Evolutionary conservation across 805 yeast genomes (phyloP).

Genomic region (Wickerhamomyces chambardii): DNA sequence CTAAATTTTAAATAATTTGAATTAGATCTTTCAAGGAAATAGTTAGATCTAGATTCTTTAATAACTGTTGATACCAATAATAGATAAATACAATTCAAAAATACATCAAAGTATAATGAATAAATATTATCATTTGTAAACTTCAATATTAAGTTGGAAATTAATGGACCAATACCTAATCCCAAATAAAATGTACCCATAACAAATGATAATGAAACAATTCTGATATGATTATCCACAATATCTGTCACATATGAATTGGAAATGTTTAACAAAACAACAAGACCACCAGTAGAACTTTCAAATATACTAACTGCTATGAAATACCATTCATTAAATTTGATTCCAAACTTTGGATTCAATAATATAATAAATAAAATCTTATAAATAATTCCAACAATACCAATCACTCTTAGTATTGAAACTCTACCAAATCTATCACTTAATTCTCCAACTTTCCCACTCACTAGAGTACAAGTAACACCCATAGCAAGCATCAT

Average conservation of each 20-base stretch:
- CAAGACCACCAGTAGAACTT: conserved; percentile 54
- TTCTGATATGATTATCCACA: conserved; percentile 50
- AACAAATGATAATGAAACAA: conserved; percentile 47
- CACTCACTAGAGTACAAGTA: conserved; percentile 40
- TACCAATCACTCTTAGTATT: conserved; percentile 27
- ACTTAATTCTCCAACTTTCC: conserved; percentile 53
- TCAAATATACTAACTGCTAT: conserved; percentile 35
- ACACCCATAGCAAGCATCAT: conserved; percentile 31
- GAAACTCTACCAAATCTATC: conserved; percentile 58
- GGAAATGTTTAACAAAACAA: conserved; percentile 45
- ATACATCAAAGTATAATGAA: conserved; percentile 22
- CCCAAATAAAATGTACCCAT: conserved; percentile 55
- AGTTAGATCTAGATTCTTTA: too few species aligned
- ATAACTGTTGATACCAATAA: too few species aligned
- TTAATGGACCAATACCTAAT: conserved; percentile 54
- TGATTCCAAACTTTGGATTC: conserved; percentile 20
- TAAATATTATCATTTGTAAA: too few species aligned
- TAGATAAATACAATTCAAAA: conserved; percentile 23
- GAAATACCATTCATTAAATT: conserved; percentile 28
- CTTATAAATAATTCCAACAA: conserved; percentile 15
- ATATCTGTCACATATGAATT: conserved; percentile 73
- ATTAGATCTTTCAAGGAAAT: too few species aligned
- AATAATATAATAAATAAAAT: conserved; percentile 13
- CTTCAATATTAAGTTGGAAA: conserved; percentile 34
- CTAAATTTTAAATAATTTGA: too few species aligned